A percentile compares a stretch with the other conserved stretches of the same genome.
Evolutionary conservation across 129 eudicot genomes (phyloP).

Genomic region (Pulicaria dysenterica): DNA sequence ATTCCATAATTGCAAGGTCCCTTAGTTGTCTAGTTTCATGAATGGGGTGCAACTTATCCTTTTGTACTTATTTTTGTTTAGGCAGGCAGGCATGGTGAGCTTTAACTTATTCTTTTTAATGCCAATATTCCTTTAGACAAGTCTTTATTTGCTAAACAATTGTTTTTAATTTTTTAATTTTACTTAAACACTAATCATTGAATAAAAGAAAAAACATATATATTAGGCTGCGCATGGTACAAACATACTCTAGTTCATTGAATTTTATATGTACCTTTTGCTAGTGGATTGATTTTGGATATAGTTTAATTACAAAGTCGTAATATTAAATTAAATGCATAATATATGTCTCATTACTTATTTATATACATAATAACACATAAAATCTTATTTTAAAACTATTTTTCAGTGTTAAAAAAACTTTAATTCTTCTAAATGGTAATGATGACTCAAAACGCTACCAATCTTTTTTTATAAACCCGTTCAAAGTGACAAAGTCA

Average conservation of each 20-base stretch:
- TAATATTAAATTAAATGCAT: background rate
- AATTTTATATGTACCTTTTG: conserved; percentile 20
- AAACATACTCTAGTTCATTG: conserved; percentile 36
- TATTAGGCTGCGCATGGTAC: conserved; percentile 38
- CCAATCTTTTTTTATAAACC: too few relatives aligned
- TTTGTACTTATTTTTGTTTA: conserved; percentile 25
- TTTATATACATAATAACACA: too few relatives aligned
- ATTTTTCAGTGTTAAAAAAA: too few relatives aligned
- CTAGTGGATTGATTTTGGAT: conserved; percentile 19
- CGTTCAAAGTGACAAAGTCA: too few relatives aligned
- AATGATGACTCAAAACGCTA: too few relatives aligned
- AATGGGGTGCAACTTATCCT: conserved; percentile 60
- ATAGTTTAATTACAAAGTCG: background rate
- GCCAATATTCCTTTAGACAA: conserved; percentile 31
- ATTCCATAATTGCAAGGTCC: conserved; percentile 29
- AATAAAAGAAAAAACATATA: conserved; percentile 3
- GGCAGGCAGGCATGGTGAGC: conserved; percentile 24
- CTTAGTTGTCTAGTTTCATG: conserved; percentile 54
- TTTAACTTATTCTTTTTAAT: conserved; percentile 23
- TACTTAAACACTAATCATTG: conserved; percentile 25
- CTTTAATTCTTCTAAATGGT: too few relatives aligned
- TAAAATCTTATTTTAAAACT: too few relatives aligned
- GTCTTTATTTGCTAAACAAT: conserved; percentile 21
- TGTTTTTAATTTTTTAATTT: conserved; percentile 11
- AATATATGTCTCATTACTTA: too few relatives aligned